These are phyloP conservation scores for Fusarium abutilonis DNA, from an alignment of 2,329 filamentous ascomycete species.

Conservation along the genomic window DNA sequence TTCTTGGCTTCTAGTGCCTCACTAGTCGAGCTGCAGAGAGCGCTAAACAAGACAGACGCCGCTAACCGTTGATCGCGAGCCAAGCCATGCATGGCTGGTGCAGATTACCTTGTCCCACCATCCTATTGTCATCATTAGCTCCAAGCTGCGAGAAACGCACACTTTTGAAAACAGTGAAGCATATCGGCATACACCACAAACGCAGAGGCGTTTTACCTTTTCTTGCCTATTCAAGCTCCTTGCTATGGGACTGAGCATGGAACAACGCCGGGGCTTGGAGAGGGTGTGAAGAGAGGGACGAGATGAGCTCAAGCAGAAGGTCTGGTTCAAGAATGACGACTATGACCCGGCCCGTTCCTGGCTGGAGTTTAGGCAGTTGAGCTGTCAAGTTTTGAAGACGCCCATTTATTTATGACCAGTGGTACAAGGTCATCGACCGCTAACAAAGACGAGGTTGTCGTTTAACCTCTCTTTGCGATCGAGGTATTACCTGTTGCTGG, in stretches of 20 bases:
- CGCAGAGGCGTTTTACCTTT: slow-evolving; percentile 28
- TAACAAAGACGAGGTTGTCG: slow-evolving; percentile 2
- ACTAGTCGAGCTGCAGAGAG: slow-evolving; percentile 21
- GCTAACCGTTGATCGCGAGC: slow-evolving; percentile 28
- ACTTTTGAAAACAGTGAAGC: slow-evolving; percentile 29
- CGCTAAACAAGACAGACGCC: slow-evolving; percentile 2
- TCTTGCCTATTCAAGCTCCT: slow-evolving; percentile 19
- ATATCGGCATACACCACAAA: slow-evolving; percentile 19
- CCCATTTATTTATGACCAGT: slow-evolving; percentile 3
- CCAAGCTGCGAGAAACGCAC: not conserved
- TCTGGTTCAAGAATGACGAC: slow-evolving; percentile 1
- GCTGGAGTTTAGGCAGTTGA: slow-evolving; percentile 18
- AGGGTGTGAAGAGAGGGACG: not conserved
- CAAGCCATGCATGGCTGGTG: slow-evolving; percentile 25
- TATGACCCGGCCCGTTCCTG: slow-evolving; percentile 33
- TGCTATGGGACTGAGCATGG: slow-evolving; percentile 5
- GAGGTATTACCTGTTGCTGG: not conserved
- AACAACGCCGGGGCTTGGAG: not conserved
- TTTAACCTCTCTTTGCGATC: not conserved
- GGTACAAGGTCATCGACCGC: not conserved
- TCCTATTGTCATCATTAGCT: slow-evolving; percentile 31
- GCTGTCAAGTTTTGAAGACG: slow-evolving; percentile 23
- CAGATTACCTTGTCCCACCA: slow-evolving; percentile 28
- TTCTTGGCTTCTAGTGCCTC: slow-evolving; percentile 6
- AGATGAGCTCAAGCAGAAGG: not conserved